Percentiles rank a stretch among this genome's conserved stretches.
Conservation (phyloP, 2,329 filamentous ascomycete species). For the Colletotrichum liaoningense region DNA sequence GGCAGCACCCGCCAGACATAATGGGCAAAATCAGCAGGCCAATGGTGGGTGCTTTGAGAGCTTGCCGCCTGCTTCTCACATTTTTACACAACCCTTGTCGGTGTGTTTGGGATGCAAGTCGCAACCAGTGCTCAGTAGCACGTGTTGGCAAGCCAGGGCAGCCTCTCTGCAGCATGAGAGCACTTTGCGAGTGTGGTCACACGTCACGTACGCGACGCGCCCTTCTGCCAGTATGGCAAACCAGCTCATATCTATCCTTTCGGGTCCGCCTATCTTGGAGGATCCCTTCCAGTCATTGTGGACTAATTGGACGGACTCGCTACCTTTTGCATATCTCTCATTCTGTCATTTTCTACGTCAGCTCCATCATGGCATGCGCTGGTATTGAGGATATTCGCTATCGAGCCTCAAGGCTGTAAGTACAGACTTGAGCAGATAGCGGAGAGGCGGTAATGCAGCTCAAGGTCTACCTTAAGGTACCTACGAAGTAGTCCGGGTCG, state of each 20-base stretch:
- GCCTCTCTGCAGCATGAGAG: neutral
- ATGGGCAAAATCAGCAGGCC: neutral
- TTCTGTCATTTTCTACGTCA: neutral
- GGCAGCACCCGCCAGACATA: neutral
- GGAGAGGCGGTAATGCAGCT: neutral
- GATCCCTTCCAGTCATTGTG: neutral
- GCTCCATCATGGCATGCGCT: neutral
- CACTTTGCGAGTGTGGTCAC: neutral
- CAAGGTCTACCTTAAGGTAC: no score
- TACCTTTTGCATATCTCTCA: neutral
- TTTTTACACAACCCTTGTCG: neutral
- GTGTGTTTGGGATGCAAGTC: neutral
- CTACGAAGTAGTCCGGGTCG: no score
- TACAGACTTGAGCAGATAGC: neutral
- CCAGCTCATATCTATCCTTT: neutral
- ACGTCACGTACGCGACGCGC: neutral
- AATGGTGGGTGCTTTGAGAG: neutral
- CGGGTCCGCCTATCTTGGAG: no score
- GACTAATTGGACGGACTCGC: neutral
- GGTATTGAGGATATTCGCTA: neutral
- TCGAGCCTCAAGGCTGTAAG: neutral
- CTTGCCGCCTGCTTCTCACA: neutral
- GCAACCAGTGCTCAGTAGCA: neutral
- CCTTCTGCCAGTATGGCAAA: neutral
- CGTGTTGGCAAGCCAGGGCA: neutral